Percentiles rank a stretch among this genome's conserved stretches.
phyloP scores from a whole-genome alignment of 371 early-diverging fungal species.

The Haplosporangium sp. region DNA sequence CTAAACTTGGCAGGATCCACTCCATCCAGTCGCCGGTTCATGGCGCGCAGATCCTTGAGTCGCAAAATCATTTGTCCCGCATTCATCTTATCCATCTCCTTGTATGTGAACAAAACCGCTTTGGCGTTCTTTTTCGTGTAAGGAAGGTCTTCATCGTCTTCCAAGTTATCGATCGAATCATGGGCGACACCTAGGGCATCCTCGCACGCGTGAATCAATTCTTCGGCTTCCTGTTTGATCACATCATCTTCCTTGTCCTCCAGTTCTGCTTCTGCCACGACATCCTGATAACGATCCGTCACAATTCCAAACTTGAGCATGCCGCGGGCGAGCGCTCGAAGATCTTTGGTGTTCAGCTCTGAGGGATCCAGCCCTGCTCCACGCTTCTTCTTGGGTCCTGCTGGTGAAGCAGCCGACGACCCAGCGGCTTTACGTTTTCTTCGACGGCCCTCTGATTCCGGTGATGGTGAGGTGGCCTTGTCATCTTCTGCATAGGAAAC shows the following conservation, averaged over 20 bases:
- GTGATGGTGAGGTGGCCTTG: slow-evolving; percentile 36
- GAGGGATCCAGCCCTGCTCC: slow-evolving; percentile 50
- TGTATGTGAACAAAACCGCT: slow-evolving; percentile 82
- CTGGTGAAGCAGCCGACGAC: slow-evolving; percentile 21
- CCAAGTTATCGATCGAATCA: slow-evolving; percentile 52
- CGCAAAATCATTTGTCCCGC: slow-evolving; percentile 81
- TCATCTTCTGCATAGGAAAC: slow-evolving; percentile 51
- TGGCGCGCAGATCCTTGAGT: slow-evolving; percentile 62
- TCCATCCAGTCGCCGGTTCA: slow-evolving; percentile 60
- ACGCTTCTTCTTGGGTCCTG: slow-evolving; percentile 51
- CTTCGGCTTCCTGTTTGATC: slow-evolving; percentile 65
- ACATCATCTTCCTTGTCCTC: slow-evolving; percentile 73
- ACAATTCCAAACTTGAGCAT: slow-evolving; percentile 86
- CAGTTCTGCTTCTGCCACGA: slow-evolving; percentile 84
- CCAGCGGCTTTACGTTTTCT: slow-evolving; percentile 51
- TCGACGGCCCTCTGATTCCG: slow-evolving; percentile 54
- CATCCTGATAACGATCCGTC: slow-evolving; percentile 80
- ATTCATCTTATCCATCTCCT: slow-evolving; percentile 85
- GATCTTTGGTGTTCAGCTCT: slow-evolving; percentile 79
- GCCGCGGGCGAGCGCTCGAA: slow-evolving; percentile 81
- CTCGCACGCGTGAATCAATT: slow-evolving; percentile 80
- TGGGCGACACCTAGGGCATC: slow-evolving; percentile 70
- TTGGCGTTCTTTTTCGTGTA: slow-evolving; percentile 74
- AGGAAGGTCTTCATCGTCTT: slow-evolving; percentile 55
- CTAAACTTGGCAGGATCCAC: slow-evolving; percentile 48